Percentiles rank a stretch among this genome's conserved stretches.
Conservation (phyloP, 2,329 filamentous ascomycete species). For the Claviceps quebecensis region DNA sequence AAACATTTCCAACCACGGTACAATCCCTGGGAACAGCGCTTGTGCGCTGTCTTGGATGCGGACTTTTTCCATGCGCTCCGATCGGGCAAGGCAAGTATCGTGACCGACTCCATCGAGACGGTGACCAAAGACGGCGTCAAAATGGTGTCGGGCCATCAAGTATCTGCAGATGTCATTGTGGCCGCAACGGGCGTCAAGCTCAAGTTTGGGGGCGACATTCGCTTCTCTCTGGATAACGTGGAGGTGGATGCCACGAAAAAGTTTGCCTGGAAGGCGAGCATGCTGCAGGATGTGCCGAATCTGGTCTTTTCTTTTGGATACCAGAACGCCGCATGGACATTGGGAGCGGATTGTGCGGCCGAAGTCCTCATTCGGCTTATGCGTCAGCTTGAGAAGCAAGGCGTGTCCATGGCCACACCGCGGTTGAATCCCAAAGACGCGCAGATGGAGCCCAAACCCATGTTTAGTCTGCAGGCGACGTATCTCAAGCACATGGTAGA, state of each 20-base stretch:
- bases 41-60: slow-evolving; percentile 41
- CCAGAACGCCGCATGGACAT: slow-evolving; percentile 46
- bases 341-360: slow-evolving; percentile 41
- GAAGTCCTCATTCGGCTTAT: slow-evolving; percentile 8
- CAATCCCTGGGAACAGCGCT: slow-evolving; percentile 52
- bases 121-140: slow-evolving; percentile 29
- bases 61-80: slow-evolving; percentile 31
- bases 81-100: slow-evolving; percentile 23
- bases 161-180: slow-evolving; percentile 48
- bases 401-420: slow-evolving; percentile 29
- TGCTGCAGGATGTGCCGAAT: slow-evolving; percentile 52
- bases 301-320: slow-evolving; percentile 45
- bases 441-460: slow-evolving; percentile 23
- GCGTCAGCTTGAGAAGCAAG: slow-evolving; percentile 27
- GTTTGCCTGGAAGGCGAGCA: slow-evolving; percentile 43
- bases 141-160: slow-evolving; percentile 26
- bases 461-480: slow-evolving; percentile 33
- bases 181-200: slow-evolving; percentile 51
- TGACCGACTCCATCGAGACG: slow-evolving; percentile 31
- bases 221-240: slow-evolving; percentile 35
- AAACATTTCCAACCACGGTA: slow-evolving; percentile 42
- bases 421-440: slow-evolving; percentile 16
- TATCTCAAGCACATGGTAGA: slow-evolving; percentile 31
- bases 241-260: slow-evolving; percentile 27
- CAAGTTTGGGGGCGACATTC: slow-evolving; percentile 37